These are phyloP conservation scores for Paracoccidioides brasiliensis DNA, from an alignment of 2,329 filamentous ascomycete species.

Conservation along the genomic window DNA sequence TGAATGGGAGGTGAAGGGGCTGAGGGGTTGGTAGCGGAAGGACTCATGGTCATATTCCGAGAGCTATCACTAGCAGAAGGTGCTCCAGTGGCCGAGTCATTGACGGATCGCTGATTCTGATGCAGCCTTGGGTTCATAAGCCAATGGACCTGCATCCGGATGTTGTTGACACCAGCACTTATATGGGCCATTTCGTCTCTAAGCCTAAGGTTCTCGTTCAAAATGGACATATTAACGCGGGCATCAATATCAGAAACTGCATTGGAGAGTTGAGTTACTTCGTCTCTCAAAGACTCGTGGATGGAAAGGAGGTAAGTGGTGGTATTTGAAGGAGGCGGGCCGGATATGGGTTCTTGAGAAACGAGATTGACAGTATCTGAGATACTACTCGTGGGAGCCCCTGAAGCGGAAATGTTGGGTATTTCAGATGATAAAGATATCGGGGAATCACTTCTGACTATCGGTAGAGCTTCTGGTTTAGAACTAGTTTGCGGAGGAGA, in stretches of 20 bases:
- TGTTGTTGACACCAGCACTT: constrained; percentile 45
- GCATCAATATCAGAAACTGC: constrained; percentile 47
- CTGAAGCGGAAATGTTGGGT: constrained; percentile 11
- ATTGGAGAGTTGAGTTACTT: constrained; percentile 42
- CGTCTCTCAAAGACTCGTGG: constrained; percentile 48
- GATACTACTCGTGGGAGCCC: constrained; percentile 3
- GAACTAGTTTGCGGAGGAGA: constrained; percentile 7
- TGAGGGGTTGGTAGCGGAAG: constrained; percentile 9
- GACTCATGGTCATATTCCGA: constrained; percentile 1
- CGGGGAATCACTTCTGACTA: constrained; percentile 9
- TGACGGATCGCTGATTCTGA: constrained; percentile 20
- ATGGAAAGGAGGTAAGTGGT: constrained; percentile 48
- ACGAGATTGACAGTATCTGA: not conserved
- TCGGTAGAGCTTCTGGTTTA: constrained; percentile 10
- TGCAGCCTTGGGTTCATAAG: constrained; percentile 45
- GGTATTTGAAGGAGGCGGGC: constrained; percentile 24
- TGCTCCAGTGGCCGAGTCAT: constrained; percentile 6
- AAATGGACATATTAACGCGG: constrained; percentile 47
- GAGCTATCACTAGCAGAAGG: constrained; percentile 8
- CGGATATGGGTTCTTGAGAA: constrained; percentile 11
- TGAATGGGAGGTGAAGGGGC: constrained; percentile 12
- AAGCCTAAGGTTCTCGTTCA: constrained; percentile 49
- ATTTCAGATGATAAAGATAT: constrained; percentile 6
- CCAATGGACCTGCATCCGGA: constrained; percentile 51
- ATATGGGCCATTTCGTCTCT: constrained; percentile 51